Base-by-base conservation (phyloP, 345 rosid species). In the Sapria himalayana region DNA sequence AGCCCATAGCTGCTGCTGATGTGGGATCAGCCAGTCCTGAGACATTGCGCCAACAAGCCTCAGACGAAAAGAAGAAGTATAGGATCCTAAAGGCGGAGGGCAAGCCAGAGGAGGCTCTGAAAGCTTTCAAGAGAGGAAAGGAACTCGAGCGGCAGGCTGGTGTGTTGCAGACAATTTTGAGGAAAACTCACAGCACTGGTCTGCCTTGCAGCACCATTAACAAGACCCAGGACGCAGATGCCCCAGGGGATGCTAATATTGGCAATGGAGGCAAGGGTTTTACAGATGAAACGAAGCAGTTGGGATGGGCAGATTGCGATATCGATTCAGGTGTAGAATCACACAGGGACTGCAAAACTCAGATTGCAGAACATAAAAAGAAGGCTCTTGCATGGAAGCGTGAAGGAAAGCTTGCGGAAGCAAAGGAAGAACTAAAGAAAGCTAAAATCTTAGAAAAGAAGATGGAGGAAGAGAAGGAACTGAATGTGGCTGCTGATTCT, bases 351-450 rank as follows among this genome's bases (percentile, higher is more conserved):
- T 78, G 65, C 58, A 82, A 64, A 58, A 59, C 63, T 15, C 65
- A 66, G 54, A 74, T 82, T 43, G 24, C 63, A 62, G 81, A 72
- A 45, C 71, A 61, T 61, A 82, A 89, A 59, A 74, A 62, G 51
- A 76, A 69, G 52, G 98, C 98, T 10, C 81, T 89, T 37, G 38
- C 47, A 23, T 55, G 82, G 52, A 89, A 89, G 66, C 93, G 84
- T 41, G 86, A 77, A 62, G 98, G 98, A 33, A 82, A 76, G 46
- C 84, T 89, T 60, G 70, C 66, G 10, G 95, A 89, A 71, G 98
- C 98, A 36, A 89, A 89, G 69, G 91, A 89, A 63, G 95, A 89
- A 61, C 57, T 82, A 14, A 89, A 74, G 67, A 72, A 50, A 51
- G 95, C 95, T 45, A 89, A 89, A 59, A 22, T 72, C 57, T 56